These are phyloP conservation scores for Eimeria mitis DNA, from an alignment of 169 alveolate genomes.

Conservation along the genomic window DNA sequence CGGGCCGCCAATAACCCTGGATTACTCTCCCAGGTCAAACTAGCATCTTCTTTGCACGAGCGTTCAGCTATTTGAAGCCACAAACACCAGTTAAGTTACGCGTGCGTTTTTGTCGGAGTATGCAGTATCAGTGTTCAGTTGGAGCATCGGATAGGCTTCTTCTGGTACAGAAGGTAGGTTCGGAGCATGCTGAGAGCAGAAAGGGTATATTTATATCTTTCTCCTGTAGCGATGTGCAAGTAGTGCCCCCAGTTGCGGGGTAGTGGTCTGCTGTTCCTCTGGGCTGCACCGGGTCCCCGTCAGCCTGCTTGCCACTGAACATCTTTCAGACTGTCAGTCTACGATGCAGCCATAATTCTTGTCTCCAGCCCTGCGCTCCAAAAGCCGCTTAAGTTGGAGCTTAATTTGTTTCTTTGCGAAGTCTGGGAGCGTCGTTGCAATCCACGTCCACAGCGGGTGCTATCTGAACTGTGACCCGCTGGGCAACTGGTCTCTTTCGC, in stretches of 20 bases:
- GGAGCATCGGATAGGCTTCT: not conserved
- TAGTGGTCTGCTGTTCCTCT: not conserved
- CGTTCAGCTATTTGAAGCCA: not conserved
- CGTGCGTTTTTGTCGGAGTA: not conserved
- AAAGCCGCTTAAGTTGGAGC: not conserved
- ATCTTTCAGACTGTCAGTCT: not conserved
- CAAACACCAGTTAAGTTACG: not conserved
- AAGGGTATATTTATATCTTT: no score
- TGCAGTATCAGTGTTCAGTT: not conserved
- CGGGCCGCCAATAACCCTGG: not conserved
- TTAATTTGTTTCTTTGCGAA: not conserved
- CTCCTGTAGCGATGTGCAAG: no score
- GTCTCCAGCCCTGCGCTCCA: no score
- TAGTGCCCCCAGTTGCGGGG: not conserved
- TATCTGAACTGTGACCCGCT: not conserved
- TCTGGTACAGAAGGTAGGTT: not conserved
- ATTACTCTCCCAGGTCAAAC: not conserved
- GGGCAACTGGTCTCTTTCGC: not conserved
- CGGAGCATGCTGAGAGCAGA: no score
- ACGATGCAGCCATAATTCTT: not conserved
- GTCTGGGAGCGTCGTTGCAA: not conserved
- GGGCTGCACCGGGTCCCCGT: not conserved
- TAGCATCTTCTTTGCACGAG: not conserved
- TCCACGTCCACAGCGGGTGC: no score
- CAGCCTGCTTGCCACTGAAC: not conserved